These are phyloP conservation scores for Tetraselmis chui DNA, from an alignment of 139 green algal species.

Conservation along the genomic window DNA sequence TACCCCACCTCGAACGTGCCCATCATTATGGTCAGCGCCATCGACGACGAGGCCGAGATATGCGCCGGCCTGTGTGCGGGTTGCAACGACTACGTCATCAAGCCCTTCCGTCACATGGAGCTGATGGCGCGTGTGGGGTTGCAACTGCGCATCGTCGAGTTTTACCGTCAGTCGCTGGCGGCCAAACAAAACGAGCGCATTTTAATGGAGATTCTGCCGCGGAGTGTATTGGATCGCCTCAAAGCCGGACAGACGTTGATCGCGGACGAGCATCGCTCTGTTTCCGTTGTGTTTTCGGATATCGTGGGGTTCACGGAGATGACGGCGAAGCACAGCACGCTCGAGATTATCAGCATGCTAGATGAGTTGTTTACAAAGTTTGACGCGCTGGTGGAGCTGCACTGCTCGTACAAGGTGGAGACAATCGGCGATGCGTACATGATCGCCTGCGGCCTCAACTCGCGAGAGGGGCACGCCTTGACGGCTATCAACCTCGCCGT, in stretches of 20 bases:
- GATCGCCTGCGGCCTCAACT: too few relatives aligned
- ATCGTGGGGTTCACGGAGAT: slow-evolving; percentile 23
- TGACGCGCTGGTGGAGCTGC: slow-evolving; percentile 27
- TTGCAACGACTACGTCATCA: slow-evolving; percentile 54
- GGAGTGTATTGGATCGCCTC: slow-evolving; percentile 41
- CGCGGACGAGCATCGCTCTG: slow-evolving; percentile 20
- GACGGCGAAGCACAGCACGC: slow-evolving; percentile 11
- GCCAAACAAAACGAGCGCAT: background rate
- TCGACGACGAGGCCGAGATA: slow-evolving; percentile 41
- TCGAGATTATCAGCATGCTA: slow-evolving; percentile 39
- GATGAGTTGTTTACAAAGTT: slow-evolving; percentile 39
- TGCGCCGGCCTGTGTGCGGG: slow-evolving; percentile 36
- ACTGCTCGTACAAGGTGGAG: slow-evolving; percentile 28
- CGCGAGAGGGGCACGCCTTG: background rate
- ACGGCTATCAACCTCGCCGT: background rate
- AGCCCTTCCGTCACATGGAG: slow-evolving; percentile 44
- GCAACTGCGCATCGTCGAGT: too few relatives aligned
- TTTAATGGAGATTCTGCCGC: slow-evolving; percentile 46
- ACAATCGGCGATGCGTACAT: too few relatives aligned
- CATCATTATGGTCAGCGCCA: slow-evolving; percentile 49
- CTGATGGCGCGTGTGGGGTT: slow-evolving; percentile 29
- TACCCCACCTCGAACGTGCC: slow-evolving; percentile 34
- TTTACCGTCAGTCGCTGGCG: background rate
- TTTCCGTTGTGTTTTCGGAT: slow-evolving; percentile 35
- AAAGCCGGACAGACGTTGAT: slow-evolving; percentile 35